These are phyloP conservation scores for Papiliotrema nemorosa DNA, from an alignment of 1,284 basidiomycete species.

Conservation along the genomic window DNA sequence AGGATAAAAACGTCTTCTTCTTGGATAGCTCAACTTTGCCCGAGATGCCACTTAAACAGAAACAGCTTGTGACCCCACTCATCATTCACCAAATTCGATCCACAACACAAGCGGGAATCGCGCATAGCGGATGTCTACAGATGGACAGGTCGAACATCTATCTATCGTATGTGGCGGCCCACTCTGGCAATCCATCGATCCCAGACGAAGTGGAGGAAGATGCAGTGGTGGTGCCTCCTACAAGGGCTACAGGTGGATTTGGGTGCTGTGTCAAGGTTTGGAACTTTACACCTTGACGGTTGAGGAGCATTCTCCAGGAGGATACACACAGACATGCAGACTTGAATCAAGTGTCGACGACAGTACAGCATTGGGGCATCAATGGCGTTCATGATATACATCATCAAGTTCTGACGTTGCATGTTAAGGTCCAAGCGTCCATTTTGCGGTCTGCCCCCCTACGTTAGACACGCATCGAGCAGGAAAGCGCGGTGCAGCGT, in stretches of 20 bases:
- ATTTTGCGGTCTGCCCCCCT: too few relatives aligned
- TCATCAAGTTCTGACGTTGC: too few relatives aligned
- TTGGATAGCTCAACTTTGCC: constrained; percentile 14
- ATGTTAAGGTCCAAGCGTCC: too few relatives aligned
- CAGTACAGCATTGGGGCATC: too few relatives aligned
- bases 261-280: constrained; percentile 33
- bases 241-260: constrained; percentile 10
- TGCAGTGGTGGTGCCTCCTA: neutral
- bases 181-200: too few relatives aligned
- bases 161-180: constrained; percentile 24
- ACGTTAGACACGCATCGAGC: too few relatives aligned
- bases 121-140: constrained; percentile 33
- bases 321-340: too few relatives aligned
- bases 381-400: too few relatives aligned
- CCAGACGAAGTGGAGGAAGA: constrained; percentile 11
- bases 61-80: constrained; percentile 49
- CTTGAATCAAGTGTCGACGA: too few relatives aligned
- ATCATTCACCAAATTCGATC: constrained; percentile 18
- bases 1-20: constrained; percentile 12
- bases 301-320: too few relatives aligned
- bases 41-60: constrained; percentile 39
- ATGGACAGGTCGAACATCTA: constrained; percentile 30
- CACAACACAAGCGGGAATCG: constrained; percentile 18
- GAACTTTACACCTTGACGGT: constrained; percentile 24
- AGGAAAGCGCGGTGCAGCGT: too few relatives aligned